Conservation (phyloP, 495 filamentous ascomycete species). For the Aspergillus taichungensis region DNA sequence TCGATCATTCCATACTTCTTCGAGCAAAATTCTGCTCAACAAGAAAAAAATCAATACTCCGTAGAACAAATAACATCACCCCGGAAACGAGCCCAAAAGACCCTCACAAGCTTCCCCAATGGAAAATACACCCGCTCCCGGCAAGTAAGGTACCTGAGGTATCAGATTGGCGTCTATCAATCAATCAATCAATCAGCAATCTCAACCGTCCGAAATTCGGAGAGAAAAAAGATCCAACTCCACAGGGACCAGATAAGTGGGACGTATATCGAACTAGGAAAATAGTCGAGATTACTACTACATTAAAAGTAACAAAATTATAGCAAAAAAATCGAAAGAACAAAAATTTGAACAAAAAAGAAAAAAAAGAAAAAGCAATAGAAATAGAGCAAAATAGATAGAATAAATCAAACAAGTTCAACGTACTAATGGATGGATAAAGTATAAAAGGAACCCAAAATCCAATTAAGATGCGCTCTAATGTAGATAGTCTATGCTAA, state of each 20-base stretch:
- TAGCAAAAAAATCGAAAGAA: too few relatives aligned
- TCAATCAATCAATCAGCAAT: neutral
- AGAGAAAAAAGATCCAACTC: neutral
- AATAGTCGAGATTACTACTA: neutral
- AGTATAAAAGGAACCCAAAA: too few relatives aligned
- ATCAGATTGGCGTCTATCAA: neutral
- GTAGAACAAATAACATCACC: too few relatives aligned
- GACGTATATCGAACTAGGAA: neutral
- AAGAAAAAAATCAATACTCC: too few relatives aligned
- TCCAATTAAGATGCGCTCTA: too few relatives aligned
- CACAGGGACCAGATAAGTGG: neutral
- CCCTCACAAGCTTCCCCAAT: too few relatives aligned
- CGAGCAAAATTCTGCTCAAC: too few relatives aligned
- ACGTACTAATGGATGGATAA: too few relatives aligned
- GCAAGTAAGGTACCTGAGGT: neutral
- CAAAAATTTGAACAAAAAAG: neutral
- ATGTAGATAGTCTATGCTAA: too few relatives aligned
- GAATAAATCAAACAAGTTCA: neutral
- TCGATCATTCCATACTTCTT: too few relatives aligned
- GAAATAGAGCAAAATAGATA: slow-evolving; percentile 4
- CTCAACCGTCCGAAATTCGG: neutral
- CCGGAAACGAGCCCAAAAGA: too few relatives aligned
- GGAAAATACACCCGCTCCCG: neutral
- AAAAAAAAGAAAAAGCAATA: slow-evolving; percentile 1
- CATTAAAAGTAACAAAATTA: neutral